Percentiles rank a stretch among this genome's conserved stretches.
phyloP scores from a whole-genome alignment of 2,329 filamentous ascomycete species.

The Orbilia ellipsospora region DNA sequence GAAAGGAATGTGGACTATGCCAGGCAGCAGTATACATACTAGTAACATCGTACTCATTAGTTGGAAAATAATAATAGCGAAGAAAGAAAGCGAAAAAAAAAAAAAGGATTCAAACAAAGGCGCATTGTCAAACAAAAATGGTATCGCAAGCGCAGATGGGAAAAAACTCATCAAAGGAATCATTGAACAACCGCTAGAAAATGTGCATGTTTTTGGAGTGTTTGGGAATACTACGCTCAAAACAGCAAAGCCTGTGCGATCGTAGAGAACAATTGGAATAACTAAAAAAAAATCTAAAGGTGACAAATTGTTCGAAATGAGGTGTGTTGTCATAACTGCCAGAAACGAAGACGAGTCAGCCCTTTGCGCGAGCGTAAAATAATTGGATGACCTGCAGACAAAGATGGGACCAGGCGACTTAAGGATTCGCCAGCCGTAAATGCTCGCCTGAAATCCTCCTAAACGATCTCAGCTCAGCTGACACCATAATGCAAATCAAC shows the following conservation, averaged over 20 bases:
- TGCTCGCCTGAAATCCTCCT: conserved; percentile 40
- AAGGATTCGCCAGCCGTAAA: conserved; percentile 46
- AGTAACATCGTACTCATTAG: not conserved
- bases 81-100: not conserved
- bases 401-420: conserved; percentile 49
- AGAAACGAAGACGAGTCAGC: not conserved
- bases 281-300: conserved; percentile 1
- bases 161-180: conserved; percentile 25
- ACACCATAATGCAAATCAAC: conserved; percentile 24
- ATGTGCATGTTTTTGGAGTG: not conserved
- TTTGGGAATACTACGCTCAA: not conserved
- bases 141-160: not conserved
- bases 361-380: conserved; percentile 12
- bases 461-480: conserved; percentile 29
- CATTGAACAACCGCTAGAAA: conserved; percentile 2
- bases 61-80: not conserved
- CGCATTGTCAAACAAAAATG: conserved; percentile 12
- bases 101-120: not conserved
- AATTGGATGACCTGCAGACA: conserved; percentile 23
- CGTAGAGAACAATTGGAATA: conserved; percentile 7
- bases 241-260: conserved; percentile 1
- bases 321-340: conserved; percentile 16
- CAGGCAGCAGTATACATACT: conserved; percentile 19
- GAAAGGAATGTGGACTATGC: conserved; percentile 31
- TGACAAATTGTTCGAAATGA: conserved; percentile 25